phyloP scores from a whole-genome alignment of 164 flowering plant species.

The Warburgia ugandensis region DNA sequence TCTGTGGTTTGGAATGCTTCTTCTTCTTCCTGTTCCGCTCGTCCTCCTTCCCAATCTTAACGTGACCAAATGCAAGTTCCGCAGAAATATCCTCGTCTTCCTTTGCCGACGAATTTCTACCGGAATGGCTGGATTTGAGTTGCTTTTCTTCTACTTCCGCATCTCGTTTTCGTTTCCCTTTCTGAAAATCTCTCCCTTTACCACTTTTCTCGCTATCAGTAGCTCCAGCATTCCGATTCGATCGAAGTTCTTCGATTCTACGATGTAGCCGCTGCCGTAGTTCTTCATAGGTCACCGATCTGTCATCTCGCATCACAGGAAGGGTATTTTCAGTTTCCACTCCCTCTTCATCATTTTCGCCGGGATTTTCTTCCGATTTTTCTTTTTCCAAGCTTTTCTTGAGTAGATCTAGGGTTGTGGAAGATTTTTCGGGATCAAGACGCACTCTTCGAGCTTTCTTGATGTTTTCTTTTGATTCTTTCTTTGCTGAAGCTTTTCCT shows the following conservation, averaged over 20 bases:
- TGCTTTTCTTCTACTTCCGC: slow-evolving; percentile 22
- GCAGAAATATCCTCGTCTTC: slow-evolving; percentile 12
- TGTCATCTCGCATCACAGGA: slow-evolving; percentile 21
- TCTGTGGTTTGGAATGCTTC: slow-evolving; percentile 55
- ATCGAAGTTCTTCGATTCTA: slow-evolving; percentile 45
- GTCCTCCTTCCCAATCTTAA: slow-evolving; percentile 53
- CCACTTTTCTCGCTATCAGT: slow-evolving; percentile 4
- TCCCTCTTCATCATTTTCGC: slow-evolving; percentile 4
- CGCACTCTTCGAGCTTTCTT: slow-evolving; percentile 70
- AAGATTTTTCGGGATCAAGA: slow-evolving; percentile 66
- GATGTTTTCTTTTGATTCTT: slow-evolving; percentile 57
- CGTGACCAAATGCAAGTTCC: slow-evolving; percentile 52
- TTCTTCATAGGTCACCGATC: slow-evolving; percentile 62
- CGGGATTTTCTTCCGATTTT: slow-evolving; percentile 11
- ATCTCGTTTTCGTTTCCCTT: slow-evolving; percentile 44
- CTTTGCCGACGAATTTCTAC: too few relatives aligned
- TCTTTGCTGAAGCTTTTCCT: slow-evolving; percentile 53
- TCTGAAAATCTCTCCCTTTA: slow-evolving; percentile 17
- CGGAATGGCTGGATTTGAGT: too few relatives aligned
- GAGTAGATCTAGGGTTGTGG: slow-evolving; percentile 60
- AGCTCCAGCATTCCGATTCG: slow-evolving; percentile 21
- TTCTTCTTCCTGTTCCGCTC: slow-evolving; percentile 32
- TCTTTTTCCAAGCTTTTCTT: slow-evolving; percentile 42
- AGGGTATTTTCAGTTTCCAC: background rate
- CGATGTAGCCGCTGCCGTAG: slow-evolving; percentile 43